Evolutionary conservation across 192 early-diverging fungal species (phyloP), one percentile per base, ranked within the genome.

Genomic region (Lobosporangium transversale): DNA sequence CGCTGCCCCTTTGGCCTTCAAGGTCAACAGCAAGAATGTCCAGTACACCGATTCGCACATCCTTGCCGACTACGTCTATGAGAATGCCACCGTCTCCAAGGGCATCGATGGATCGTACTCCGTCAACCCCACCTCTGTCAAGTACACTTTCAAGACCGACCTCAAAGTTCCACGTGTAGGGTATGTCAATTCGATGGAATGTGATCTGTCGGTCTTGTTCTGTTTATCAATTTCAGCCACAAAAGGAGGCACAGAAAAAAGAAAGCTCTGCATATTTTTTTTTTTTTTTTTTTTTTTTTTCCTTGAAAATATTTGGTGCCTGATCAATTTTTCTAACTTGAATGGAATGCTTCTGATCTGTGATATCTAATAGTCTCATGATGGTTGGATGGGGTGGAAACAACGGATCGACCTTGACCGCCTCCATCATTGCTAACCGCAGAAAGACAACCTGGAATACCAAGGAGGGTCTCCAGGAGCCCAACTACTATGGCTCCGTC

Each of bases 301-400:
- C 58, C 53, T 57, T 58, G 60, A 70, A 62, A 62, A 52, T 26
- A 24, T n/a, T n/a, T n/a, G n/a, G n/a, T n/a, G n/a, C n/a, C n/a
- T n/a, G n/a, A n/a, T n/a, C n/a, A n/a, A n/a, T n/a, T n/a, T n/a
- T n/a, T n/a, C n/a, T n/a, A n/a, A n/a, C n/a, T n/a, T n/a, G n/a
- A n/a, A n/a, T n/a, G n/a, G n/a, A n/a, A n/a, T n/a, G n/a, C n/a
- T n/a, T n/a, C 18, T 30, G n/a, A 4, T 9, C 24, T 43, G 26
- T 43, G 20, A 43, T 30, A 14, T 14, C 18, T 49, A 8, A 24
- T 79, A 94, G 95, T 66, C 85, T 99, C 48, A 98, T 99, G 97
- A 91, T 99, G 81, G 95, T 99, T 71, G 97, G 97, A 31, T 97
- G 95, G 95, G 97, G 95, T 71, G 97, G 97, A 71, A 99, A 99